Evolutionary conservation across 768 basidiomycete genomes (phyloP).

Genomic region (Naganishia randhawae): DNA sequence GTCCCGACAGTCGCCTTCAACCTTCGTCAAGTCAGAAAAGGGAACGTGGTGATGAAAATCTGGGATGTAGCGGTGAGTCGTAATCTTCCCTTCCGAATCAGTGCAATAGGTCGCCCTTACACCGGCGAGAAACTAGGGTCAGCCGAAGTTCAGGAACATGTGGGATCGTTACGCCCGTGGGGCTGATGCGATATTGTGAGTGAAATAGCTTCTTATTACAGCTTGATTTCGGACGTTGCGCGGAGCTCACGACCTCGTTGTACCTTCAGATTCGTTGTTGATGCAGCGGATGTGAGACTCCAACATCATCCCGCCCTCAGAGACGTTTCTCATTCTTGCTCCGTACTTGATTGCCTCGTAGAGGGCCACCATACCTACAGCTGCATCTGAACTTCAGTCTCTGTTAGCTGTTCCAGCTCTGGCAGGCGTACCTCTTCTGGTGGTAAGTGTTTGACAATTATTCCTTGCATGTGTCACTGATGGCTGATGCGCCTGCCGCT

Average conservation of each 20-base stretch:
- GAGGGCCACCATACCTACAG: conserved; percentile 77
- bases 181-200: conserved; percentile 82
- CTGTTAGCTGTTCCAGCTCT: conserved; percentile 66
- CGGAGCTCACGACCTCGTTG: too few species aligned
- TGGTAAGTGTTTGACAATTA: conserved; percentile 57
- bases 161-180: conserved; percentile 93
- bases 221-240: background rate
- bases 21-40: conserved; percentile 78
- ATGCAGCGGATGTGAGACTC: conserved; percentile 72
- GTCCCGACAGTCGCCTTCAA: conserved; percentile 94
- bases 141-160: conserved; percentile 90
- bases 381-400: conserved; percentile 77
- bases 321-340: background rate
- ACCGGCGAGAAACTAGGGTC: conserved; percentile 56
- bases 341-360: conserved; percentile 43
- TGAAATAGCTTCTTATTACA: background rate
- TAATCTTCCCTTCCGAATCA: background rate
- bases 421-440: conserved; percentile 70
- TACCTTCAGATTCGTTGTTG: conserved; percentile 66
- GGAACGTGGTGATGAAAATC: conserved; percentile 84
- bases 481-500: background rate
- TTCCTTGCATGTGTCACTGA: background rate
- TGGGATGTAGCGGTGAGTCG: conserved; percentile 84
- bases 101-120: background rate
- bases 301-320: background rate